Conservation (phyloP, 2,329 filamentous ascomycete species). For the Aureobasidium sp. region DNA sequence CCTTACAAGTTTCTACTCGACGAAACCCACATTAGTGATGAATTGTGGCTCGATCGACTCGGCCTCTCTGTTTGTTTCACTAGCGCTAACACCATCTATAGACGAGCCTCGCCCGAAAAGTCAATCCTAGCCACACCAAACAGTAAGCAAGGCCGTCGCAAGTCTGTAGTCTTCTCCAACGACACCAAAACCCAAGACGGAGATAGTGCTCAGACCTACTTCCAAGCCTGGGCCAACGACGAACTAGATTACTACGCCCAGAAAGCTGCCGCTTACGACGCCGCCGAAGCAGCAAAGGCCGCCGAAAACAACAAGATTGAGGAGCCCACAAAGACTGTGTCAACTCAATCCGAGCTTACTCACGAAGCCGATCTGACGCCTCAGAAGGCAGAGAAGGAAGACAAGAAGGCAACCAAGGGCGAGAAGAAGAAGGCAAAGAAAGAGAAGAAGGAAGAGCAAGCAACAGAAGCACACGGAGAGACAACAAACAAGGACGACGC, state of each 20-base stretch:
- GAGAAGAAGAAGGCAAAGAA: conserved; percentile 17
- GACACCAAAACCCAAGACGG: conserved; percentile 54
- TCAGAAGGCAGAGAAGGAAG: conserved; percentile 12
- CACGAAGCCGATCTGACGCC: conserved; percentile 4
- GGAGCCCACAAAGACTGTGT: not conserved
- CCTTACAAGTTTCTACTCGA: not conserved
- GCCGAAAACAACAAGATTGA: not conserved
- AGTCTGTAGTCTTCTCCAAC: conserved; percentile 56
- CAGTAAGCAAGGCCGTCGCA: conserved; percentile 29
- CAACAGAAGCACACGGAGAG: conserved; percentile 26
- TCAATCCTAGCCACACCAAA: conserved; percentile 10
- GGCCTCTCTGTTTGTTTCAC: not conserved
- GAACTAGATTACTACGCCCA: conserved; percentile 10
- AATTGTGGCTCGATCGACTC: not conserved
- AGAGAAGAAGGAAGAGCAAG: conserved; percentile 22
- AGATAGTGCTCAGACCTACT: conserved; percentile 43
- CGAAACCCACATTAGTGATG: not conserved
- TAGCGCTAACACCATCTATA: not conserved
- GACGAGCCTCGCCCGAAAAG: conserved; percentile 8
- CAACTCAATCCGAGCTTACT: not conserved
- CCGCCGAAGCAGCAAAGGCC: conserved; percentile 21
- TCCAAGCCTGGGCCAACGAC: conserved; percentile 41
- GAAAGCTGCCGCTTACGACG: conserved; percentile 14
- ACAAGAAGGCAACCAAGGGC: conserved; percentile 24
- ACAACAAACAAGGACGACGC: conserved; percentile 1